Evolutionary conservation across 345 rosid genomes (phyloP).

Genomic region (Leavenworthia alabamica): DNA sequence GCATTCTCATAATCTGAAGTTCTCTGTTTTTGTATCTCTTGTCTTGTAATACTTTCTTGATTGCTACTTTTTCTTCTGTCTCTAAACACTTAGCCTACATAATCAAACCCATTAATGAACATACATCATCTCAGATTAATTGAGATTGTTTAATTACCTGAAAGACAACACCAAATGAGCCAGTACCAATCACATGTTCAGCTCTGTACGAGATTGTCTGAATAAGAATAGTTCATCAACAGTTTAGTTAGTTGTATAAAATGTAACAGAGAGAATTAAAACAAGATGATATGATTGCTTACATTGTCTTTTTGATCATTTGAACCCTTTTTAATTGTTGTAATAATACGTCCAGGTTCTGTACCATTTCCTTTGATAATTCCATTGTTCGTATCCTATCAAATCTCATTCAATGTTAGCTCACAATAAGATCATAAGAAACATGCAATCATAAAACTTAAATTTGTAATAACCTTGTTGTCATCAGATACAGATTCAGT

Average conservation of each 20-base stretch:
- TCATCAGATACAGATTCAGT: too few species aligned
- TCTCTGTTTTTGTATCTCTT: conserved; percentile 97
- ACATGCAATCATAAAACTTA: neutral
- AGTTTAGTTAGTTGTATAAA: too few species aligned
- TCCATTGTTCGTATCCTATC: conserved; percentile 22
- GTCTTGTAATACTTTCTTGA: conserved; percentile 97
- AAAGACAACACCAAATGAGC: conserved; percentile 89
- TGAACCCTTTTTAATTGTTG: conserved; percentile 77
- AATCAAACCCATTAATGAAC: too few species aligned
- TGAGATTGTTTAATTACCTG: conserved; percentile 48
- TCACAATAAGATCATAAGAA: neutral
- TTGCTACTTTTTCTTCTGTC: conserved; percentile 91
- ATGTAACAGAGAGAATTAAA: neutral
- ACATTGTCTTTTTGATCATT: conserved; percentile 83
- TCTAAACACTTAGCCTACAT: conserved; percentile 95
- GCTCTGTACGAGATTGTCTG: conserved; percentile 86
- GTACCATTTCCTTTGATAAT: conserved; percentile 52
- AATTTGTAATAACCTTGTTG: conserved; percentile 42
- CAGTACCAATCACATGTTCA: conserved; percentile 95
- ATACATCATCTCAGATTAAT: neutral
- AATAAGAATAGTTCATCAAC: too few species aligned
- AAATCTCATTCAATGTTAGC: neutral
- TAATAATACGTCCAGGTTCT: conserved; percentile 86
- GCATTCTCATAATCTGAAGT: conserved; percentile 84
- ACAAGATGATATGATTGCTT: neutral